Base-by-base conservation (phyloP, 2,329 filamentous ascomycete genomes). In the Pseudogymnoascus sp. region DNA sequence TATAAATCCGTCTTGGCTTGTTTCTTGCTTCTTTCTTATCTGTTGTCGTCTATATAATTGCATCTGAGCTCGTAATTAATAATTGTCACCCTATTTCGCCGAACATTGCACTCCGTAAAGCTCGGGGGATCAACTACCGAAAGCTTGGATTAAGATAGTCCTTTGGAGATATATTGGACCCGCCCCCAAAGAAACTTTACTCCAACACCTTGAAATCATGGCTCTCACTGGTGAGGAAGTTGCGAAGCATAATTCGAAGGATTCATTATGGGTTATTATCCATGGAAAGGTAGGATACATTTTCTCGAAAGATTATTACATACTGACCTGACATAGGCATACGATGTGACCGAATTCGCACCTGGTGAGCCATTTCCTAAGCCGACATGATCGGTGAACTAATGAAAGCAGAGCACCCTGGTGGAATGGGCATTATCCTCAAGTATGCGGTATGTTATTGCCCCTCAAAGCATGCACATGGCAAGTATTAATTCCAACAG, bases 181-280 rank as follows among this genome's bases (percentile, higher is more conserved):
- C 23, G 6, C n/a, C 25, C 49, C n/a, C 33, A 55, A 5, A 55
- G 8, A 6, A 55, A 33, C 16, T 33, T 33, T 33, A 55, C 49
- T 18, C 5, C 49, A 55, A 60, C 18, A 11, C 7, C 16, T 18
- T 40, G 35, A n/a, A 38, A 60, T 16, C 9, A 74, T 72, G 71
- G 38, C 63, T 66, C 73, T 85, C 37, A 81, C 76, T 12, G 82
- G 83, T 67, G 77, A 80, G 43, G 81, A 86, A 64, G 77, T 90
- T 64, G 85, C 85, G 52, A 67, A 91, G 78, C 93, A 97, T 80
- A 89, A 89, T 77, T 88, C 80, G 70, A 83, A 84, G 70, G 86
- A 96, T 69, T 93, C 90, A 60, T 96, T 92, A 78, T 96, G 92
- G 92, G 90, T 96, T 52, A 90, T 96, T 71, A 84, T 96, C 64